Conservation (phyloP, 768 basidiomycete genomes). For the Tricholoma flavovirens region DNA sequence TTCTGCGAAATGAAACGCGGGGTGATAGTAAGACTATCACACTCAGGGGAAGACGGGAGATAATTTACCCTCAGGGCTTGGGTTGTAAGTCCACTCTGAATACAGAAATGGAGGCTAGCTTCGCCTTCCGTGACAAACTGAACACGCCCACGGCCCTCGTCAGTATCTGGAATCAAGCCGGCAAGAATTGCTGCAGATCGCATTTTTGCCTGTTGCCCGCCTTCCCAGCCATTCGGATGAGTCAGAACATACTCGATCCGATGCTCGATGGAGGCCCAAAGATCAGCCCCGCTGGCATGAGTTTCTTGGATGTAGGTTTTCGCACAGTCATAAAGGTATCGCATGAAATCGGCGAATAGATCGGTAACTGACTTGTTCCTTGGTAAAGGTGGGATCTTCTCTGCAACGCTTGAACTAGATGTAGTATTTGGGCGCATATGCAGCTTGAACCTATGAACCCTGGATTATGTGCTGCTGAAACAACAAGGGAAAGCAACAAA, state of each 20-base stretch:
- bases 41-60: constrained; percentile 1
- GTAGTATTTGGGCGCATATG: constrained; percentile 11
- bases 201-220: constrained; percentile 43
- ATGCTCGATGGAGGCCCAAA: constrained; percentile 37
- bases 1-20: constrained; percentile 8
- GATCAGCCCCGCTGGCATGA: constrained; percentile 28
- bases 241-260: constrained; percentile 42
- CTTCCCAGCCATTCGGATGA: constrained; percentile 57
- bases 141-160: constrained; percentile 33
- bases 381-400: constrained; percentile 36
- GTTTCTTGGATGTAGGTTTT: constrained; percentile 37
- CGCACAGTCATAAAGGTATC: constrained; percentile 35
- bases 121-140: constrained; percentile 53
- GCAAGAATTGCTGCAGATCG: constrained; percentile 41
- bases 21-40: constrained; percentile 9
- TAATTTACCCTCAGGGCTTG: constrained; percentile 19
- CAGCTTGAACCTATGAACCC: constrained; percentile 22
- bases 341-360: constrained; percentile 43
- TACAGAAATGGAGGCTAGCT: constrained; percentile 47
- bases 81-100: constrained; percentile 32
- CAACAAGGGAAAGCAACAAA: constrained; percentile 11
- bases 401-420: constrained; percentile 11
- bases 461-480: no score
- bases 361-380: constrained; percentile 33
- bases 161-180: constrained; percentile 34